Conservation (phyloP, 306 rosid genomes). For the Glycine latifolia region DNA sequence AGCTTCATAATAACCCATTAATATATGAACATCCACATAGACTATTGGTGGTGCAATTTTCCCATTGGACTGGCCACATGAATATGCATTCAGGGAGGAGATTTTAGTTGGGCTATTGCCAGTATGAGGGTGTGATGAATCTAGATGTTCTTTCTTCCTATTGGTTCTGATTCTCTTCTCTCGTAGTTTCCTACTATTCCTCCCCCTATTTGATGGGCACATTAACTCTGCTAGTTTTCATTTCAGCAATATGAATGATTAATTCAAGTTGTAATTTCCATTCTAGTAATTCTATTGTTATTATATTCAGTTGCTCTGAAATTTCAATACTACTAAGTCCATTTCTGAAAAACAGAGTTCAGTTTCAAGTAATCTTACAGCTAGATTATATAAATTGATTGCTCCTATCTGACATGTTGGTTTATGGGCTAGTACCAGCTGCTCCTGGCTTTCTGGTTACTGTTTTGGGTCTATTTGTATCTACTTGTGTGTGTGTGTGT, state of each 20-base stretch:
- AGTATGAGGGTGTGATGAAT: too few relatives aligned
- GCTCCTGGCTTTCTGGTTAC: conserved; percentile 17
- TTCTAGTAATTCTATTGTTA: neutral
- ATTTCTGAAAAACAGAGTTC: neutral
- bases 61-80: too few relatives aligned
- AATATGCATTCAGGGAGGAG: too few relatives aligned
- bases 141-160: too few relatives aligned
- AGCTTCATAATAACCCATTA: too few relatives aligned
- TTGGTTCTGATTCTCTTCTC: too few relatives aligned
- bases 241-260: neutral
- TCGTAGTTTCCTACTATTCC: too few relatives aligned
- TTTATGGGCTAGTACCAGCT: conserved; percentile 19
- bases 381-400: conserved; percentile 18
- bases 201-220: too few relatives aligned
- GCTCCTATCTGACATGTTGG: neutral
- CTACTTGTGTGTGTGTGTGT: conserved; percentile 1
- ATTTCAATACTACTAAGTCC: neutral
- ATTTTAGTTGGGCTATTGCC: too few relatives aligned
- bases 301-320: neutral
- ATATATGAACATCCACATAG: too few relatives aligned
- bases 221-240: neutral
- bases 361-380: neutral
- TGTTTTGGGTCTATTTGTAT: neutral
- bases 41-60: too few relatives aligned
- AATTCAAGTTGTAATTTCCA: neutral